Evolutionary conservation across 345 rosid species (phyloP).

Genomic region (Streptanthus diversifolius): DNA sequence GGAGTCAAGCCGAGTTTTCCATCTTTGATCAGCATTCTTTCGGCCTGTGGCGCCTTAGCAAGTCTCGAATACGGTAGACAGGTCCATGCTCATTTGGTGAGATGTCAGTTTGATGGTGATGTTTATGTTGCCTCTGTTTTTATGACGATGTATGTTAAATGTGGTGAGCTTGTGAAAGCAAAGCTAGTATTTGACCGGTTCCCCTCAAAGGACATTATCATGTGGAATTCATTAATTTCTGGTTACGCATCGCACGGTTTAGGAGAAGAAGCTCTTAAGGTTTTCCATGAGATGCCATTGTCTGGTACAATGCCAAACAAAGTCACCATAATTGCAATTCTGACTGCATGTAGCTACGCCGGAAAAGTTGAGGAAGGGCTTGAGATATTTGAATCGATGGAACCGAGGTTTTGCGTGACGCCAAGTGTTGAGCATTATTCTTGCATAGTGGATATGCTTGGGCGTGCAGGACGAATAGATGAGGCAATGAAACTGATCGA

Average conservation of each 20-base stretch:
- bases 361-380: constrained; percentile 67
- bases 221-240: constrained; percentile 80
- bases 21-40: constrained; percentile 61
- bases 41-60: constrained; percentile 65
- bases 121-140: constrained; percentile 74
- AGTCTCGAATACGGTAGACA: constrained; percentile 68
- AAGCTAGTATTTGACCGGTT: constrained; percentile 62
- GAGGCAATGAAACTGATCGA: constrained; percentile 66
- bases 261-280: constrained; percentile 59
- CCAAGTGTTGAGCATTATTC: constrained; percentile 66
- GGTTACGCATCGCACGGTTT: constrained; percentile 77
- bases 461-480: constrained; percentile 60
- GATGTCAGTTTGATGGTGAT: constrained; percentile 57
- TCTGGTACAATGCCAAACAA: constrained; percentile 59
- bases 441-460: constrained; percentile 83
- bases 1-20: constrained; percentile 57
- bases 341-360: constrained; percentile 73
- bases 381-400: constrained; percentile 62
- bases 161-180: constrained; percentile 66
- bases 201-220: constrained; percentile 55
- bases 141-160: constrained; percentile 75
- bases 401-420: constrained; percentile 45
- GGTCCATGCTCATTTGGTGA: constrained; percentile 66
- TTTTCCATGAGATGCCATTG: constrained; percentile 58
- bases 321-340: constrained; percentile 68